Percentiles rank a stretch among this genome's conserved stretches.
phyloP scores from a whole-genome alignment of 2,329 filamentous ascomycete genomes.

The Boeremia lycopersici region DNA sequence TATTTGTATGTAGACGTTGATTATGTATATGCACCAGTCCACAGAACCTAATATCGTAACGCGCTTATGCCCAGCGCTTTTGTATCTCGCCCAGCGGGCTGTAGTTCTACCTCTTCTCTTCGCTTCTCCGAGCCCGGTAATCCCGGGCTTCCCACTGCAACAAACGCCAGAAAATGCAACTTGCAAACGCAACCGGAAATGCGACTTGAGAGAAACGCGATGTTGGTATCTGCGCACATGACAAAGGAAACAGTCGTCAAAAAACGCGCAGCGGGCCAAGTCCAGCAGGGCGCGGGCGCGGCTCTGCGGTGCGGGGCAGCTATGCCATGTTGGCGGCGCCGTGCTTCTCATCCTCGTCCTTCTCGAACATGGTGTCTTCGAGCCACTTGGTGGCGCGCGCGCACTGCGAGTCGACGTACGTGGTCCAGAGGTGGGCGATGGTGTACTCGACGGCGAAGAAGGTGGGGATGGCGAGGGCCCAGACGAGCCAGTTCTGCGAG shows the following conservation, averaged over 20 bases:
- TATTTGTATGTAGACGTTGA: no score
- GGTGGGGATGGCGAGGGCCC: conserved; percentile 52
- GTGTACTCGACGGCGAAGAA: conserved; percentile 57
- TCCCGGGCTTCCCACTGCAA: not conserved
- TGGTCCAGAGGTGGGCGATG: conserved; percentile 58
- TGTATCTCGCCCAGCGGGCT: no score
- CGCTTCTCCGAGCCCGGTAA: no score
- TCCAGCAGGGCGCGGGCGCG: no score
- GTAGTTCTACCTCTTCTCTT: no score
- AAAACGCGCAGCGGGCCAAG: conserved; percentile 2
- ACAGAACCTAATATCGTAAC: no score
- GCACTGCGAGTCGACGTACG: conserved; percentile 58
- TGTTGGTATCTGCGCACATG: conserved; percentile 16
- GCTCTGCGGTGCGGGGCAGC: no score
- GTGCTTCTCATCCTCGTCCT: conserved; percentile 48
- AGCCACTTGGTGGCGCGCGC: conserved; percentile 56
- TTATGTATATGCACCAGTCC: no score
- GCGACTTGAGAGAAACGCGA: not conserved
- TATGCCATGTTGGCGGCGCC: conserved; percentile 35
- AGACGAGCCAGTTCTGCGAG: conserved; percentile 46
- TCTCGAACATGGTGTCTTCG: conserved; percentile 56
- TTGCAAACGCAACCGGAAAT: not conserved
- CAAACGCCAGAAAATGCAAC: conserved; percentile 17
- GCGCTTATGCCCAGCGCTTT: no score
- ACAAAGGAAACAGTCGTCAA: conserved; percentile 17